Percentiles rank a stretch among this genome's conserved stretches.
These are phyloP conservation scores for Cutaneotrichosporon cavernicola DNA, from an alignment of 1,284 basidiomycete species.

Conservation along the genomic window DNA sequence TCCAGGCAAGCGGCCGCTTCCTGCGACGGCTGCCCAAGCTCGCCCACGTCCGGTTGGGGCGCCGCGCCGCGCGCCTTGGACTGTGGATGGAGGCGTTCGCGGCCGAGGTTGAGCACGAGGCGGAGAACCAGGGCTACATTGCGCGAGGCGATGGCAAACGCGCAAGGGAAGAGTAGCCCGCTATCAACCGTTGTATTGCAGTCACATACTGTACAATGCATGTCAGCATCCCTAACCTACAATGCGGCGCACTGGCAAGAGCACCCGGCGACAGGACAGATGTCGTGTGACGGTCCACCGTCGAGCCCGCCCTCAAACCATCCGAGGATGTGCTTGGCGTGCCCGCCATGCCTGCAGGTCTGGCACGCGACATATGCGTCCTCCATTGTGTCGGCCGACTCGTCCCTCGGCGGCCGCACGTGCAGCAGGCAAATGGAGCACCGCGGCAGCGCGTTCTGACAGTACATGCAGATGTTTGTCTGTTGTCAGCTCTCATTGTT, in stretches of 20 bases:
- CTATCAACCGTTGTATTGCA: neutral
- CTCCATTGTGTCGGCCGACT: conserved; percentile 40
- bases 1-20: conserved; percentile 18
- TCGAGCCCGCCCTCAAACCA: conserved; percentile 51
- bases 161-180: conserved; percentile 3
- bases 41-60: conserved; percentile 71
- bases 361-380: conserved; percentile 50
- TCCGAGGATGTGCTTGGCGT: conserved; percentile 46
- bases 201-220: conserved; percentile 1
- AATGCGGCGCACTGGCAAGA: conserved; percentile 45
- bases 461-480: conserved; percentile 45
- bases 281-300: conserved; percentile 40
- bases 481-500: conserved; percentile 13
- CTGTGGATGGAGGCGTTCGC: conserved; percentile 64
- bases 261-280: conserved; percentile 51
- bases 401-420: conserved; percentile 34
- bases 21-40: conserved; percentile 86
- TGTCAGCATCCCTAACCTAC: conserved; percentile 15
- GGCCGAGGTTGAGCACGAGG: conserved; percentile 59
- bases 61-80: conserved; percentile 24
- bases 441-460: conserved; percentile 44
- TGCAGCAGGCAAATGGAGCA: conserved; percentile 48
- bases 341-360: conserved; percentile 52
- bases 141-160: conserved; percentile 11
- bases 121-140: neutral